Base-by-base conservation (phyloP, 2,329 filamentous ascomycete genomes). In the Paraphaeosphaeria sporulosa region DNA sequence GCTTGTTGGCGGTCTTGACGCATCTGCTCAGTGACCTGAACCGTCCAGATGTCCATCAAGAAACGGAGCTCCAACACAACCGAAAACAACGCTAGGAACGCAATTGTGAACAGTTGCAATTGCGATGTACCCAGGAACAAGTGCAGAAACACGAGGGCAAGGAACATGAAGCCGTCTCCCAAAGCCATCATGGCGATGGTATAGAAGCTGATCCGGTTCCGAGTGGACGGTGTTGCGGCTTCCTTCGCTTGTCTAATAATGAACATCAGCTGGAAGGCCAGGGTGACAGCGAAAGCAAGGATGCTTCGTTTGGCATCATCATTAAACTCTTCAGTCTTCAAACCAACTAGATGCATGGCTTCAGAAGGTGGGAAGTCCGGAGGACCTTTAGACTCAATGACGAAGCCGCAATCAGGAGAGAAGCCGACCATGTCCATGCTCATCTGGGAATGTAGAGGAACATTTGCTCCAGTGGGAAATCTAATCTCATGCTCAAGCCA, bases 351-450 rank as follows among this genome's bases (percentile, higher is more conserved):
- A 70, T 88, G 86, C 42, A 82, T 74, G 13, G 75, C 77, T 62
- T 86, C 81, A 38, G 82, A 80, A 4, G 83, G 83, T 6, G 83
- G 73, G 63, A 80, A 83, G 48, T 85, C 81, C 6, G 87, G 86
- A 4, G 85, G 81, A 1, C 85, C 85, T 72, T 87, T 86, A 5
- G 86, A 87, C 68, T 88, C 84, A 17, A 90, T 80, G 32, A 88
- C 80, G 64, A 87, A 89, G n/a, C 87, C 87, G 72, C 87, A 90
- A 68, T 90, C 87, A 2, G 87, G 87, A 17, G 87, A 89, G 70
- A 89, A 89, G 10, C 86, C 80, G 10, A 87, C 77, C 70, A 86
- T 85, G 19, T 85, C 87, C 80, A 89, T 87, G 49, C 80, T 78
- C 62, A 89, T 79, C 8, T 80, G 77, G 21, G 86, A 83, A 36